Conservation (phyloP, 306 rosid genomes). For the Inga laurina region DNA sequence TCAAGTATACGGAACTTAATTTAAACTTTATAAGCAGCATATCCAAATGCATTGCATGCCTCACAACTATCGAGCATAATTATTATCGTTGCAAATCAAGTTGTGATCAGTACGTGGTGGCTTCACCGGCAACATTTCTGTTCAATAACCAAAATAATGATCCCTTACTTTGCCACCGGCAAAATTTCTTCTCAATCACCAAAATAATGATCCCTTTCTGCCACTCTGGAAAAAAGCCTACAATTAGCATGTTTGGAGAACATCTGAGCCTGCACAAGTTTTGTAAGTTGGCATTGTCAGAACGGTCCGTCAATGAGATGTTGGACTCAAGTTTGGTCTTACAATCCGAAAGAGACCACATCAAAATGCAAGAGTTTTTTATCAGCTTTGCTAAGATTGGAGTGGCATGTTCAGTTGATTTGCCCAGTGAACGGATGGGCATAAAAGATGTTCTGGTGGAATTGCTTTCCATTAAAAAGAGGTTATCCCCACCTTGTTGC, state of each 20-base stretch:
- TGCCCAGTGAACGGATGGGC: conserved; percentile 8
- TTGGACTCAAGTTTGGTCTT: conserved; percentile 25
- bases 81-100: too few relatives aligned
- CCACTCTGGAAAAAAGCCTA: conserved; percentile 27
- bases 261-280: conserved; percentile 16
- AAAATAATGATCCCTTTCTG: too few relatives aligned
- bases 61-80: too few relatives aligned
- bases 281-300: conserved; percentile 22
- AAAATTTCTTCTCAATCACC: too few relatives aligned
- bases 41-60: too few relatives aligned
- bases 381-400: conserved; percentile 33
- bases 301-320: not conserved
- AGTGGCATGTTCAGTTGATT: conserved; percentile 38
- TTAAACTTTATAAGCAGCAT: too few relatives aligned
- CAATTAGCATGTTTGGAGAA: conserved; percentile 30
- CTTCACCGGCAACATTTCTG: not conserved
- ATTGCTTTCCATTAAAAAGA: conserved; percentile 21
- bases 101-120: too few relatives aligned
- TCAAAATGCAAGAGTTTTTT: conserved; percentile 7
- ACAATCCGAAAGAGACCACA: not conserved
- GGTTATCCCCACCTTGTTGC: not conserved
- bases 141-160: not conserved
- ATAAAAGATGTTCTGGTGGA: conserved; percentile 27
- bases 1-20: too few relatives aligned
- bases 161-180: not conserved